phyloP scores from a whole-genome alignment of 495 filamentous ascomycete species.

The Cercophora newfieldiana region DNA sequence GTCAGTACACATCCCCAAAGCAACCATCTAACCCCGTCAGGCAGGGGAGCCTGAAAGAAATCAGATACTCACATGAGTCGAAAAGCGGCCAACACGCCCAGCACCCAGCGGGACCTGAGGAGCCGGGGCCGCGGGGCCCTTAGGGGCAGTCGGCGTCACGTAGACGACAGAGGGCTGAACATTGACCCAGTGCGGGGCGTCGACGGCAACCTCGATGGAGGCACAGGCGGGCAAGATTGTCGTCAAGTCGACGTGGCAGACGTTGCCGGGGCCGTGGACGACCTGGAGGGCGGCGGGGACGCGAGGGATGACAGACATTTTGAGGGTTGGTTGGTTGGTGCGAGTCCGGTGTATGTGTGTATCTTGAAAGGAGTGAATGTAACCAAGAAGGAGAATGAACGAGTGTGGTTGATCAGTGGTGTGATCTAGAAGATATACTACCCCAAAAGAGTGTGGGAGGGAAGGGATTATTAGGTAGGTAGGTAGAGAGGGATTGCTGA shows the following conservation, averaged over 20 bases:
- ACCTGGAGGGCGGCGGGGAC: constrained; percentile 15
- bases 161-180: constrained; percentile 20
- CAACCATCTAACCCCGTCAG: background rate
- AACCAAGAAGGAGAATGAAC: background rate
- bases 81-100: background rate
- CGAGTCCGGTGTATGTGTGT: background rate
- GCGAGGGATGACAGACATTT: constrained; percentile 19
- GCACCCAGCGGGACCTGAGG: background rate
- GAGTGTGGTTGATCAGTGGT: background rate
- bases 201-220: constrained; percentile 17
- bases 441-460: background rate
- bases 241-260: constrained; percentile 21
- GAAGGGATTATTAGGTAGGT: background rate
- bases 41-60: background rate
- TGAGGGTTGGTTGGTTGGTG: background rate
- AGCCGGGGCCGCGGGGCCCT: background rate
- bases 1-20: background rate
- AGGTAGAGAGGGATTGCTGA: background rate
- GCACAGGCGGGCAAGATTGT: constrained; percentile 18
- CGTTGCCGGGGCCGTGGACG: constrained; percentile 14
- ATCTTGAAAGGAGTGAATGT: background rate
- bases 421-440: background rate
- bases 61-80: background rate
- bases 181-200: background rate
- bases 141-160: constrained; percentile 15